Percentiles rank a stretch among this genome's conserved stretches.
Evolutionary conservation across 306 rosid species (phyloP).

Genomic region (Delonix regia): DNA sequence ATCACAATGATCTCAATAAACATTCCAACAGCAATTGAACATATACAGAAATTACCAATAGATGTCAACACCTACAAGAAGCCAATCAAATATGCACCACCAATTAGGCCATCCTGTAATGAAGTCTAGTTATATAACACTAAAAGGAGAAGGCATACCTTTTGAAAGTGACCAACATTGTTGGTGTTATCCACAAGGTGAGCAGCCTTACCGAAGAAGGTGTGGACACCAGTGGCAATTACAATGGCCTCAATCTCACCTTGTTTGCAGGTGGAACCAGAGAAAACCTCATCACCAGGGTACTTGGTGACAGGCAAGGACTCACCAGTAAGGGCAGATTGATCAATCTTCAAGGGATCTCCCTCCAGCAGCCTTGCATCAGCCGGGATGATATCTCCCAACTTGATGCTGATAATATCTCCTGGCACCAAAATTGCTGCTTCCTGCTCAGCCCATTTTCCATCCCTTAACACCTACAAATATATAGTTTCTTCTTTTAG

Average conservation of each 20-base stretch:
- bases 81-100: slow-evolving; percentile 18
- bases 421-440: slow-evolving; percentile 85
- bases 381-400: slow-evolving; percentile 90
- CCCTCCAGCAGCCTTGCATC: slow-evolving; percentile 86
- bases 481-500: no score
- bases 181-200: slow-evolving; percentile 88
- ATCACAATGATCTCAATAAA: slow-evolving; percentile 70
- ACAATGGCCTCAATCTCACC: slow-evolving; percentile 88
- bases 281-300: slow-evolving; percentile 71
- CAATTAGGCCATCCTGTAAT: no score
- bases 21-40: slow-evolving; percentile 81
- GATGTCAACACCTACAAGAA: slow-evolving; percentile 73
- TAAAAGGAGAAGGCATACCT: slow-evolving; percentile 48
- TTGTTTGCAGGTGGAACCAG: slow-evolving; percentile 91
- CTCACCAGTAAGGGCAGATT: slow-evolving; percentile 84
- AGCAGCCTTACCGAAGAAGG: slow-evolving; percentile 92
- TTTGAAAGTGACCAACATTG: slow-evolving; percentile 90
- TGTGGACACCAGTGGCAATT: slow-evolving; percentile 82
- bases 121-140: no score
- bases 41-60: slow-evolving; percentile 86
- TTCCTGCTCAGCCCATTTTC: slow-evolving; percentile 77
- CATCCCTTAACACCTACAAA: slow-evolving; percentile 70
- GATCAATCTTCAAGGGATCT: slow-evolving; percentile 86
- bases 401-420: slow-evolving; percentile 80
- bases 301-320: slow-evolving; percentile 76